Evolutionary conservation across 352 stramenopile genomes (phyloP), one percentile per base, ranked within the genome.

Genomic region (Globisporangium yorkense): DNA sequence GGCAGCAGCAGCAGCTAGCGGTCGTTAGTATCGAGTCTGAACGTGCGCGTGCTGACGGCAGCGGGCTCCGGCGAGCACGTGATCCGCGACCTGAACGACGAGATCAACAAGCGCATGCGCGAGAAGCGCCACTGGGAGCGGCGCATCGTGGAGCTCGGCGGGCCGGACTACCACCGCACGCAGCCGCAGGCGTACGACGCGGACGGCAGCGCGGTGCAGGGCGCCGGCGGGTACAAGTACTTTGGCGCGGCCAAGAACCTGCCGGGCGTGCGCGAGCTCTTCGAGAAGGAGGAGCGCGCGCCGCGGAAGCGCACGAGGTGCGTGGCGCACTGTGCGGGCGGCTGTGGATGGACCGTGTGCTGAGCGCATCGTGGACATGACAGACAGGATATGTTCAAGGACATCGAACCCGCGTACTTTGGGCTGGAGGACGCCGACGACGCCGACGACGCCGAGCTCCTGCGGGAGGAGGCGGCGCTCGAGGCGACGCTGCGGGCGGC

Each of bases 101-200:
- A 97, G 67, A 99, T 99, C 74, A 99, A 99, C 77, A 98, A 98
- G 66, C 89, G 97, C 67, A 87, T 99, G 44, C 71, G 92, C 41
- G 95, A 99, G 74, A 98, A 96, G 57, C 60, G 70, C 51, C 78
- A 91, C 60, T 97, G 88, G 88, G 84, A 97, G 59, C 72, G 74
- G 46, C 73, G 83, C 41, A 96, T 97, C 54, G 87, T 87, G 68
- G 75, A 88, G 78, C 74, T 99, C 16, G 94, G 96, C 27, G 95
- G 94, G 9, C 63, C 80, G 0, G 86, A 98, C 78, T 98, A 97
- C 64, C 71, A 59, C 13, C 78, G 78, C n/a, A 69, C 84, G 45
- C 88, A 96, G 59, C 72, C 79, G n/a, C 80, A 92, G 65, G 61
- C 74, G 9, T 86, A 92, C 57, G 78, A 89, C 21, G 76, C 72